Percentiles rank a stretch among this genome's conserved stretches.
phyloP scores from a whole-genome alignment of 1,139 yeast species.

The Wickerhamomyces sp. region DNA sequence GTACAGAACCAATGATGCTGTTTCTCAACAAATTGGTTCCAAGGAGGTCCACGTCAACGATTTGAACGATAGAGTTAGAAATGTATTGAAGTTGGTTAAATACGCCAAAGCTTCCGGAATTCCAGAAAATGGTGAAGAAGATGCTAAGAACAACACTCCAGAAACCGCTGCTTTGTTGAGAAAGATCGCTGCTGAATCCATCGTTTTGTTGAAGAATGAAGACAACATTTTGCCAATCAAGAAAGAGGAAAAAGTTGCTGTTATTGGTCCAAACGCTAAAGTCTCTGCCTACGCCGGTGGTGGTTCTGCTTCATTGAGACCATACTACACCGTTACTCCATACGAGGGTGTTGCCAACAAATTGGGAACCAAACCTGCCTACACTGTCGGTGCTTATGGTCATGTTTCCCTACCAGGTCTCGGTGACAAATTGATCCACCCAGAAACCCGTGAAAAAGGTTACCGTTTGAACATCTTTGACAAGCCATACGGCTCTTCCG shows the following conservation, averaged over 20 bases:
- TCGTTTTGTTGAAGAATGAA: conserved; percentile 52
- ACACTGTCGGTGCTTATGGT: conserved; percentile 33
- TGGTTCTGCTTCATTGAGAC: conserved; percentile 44
- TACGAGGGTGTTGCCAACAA: conserved; percentile 36
- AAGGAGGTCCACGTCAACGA: conserved; percentile 25
- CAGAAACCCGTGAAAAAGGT: conserved; percentile 38
- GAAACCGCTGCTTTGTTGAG: conserved; percentile 42
- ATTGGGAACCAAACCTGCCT: conserved; percentile 27
- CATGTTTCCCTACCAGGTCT: conserved; percentile 30
- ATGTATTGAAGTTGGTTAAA: conserved; percentile 42
- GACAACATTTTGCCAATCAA: conserved; percentile 37
- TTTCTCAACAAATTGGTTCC: conserved; percentile 34
- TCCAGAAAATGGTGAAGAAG: conserved; percentile 29
- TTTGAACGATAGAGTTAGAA: conserved; percentile 38
- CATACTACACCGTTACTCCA: conserved; percentile 44
- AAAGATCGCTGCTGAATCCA: conserved; percentile 44
- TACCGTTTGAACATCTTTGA: conserved; percentile 35
- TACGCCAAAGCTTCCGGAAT: conserved; percentile 38
- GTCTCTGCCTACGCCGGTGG: conserved; percentile 43
- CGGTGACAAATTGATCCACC: conserved; percentile 26
- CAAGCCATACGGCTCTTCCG: conserved; percentile 30
- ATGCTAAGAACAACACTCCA: conserved; percentile 34
- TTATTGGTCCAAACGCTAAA: conserved; percentile 49
- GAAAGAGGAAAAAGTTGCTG: conserved; percentile 35
- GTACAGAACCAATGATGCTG: conserved; percentile 37